phyloP scores from a whole-genome alignment of 768 basidiomycete genomes.

The Pleurotus sapidus region DNA sequence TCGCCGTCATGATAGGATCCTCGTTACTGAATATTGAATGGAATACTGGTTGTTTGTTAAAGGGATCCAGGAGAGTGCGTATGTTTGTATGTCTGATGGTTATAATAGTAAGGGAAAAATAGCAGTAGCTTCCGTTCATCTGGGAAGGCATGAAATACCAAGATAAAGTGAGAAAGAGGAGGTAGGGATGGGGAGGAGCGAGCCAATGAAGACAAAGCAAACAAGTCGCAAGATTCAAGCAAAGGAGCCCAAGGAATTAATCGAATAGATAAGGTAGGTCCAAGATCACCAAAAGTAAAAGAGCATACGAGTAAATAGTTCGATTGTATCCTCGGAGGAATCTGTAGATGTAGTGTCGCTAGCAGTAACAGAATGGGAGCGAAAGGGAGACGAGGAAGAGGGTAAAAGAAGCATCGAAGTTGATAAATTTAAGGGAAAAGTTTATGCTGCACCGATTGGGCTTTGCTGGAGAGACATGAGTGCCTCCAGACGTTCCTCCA shows the following conservation, averaged over 20 bases:
- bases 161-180: too few species aligned
- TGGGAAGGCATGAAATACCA: too few species aligned
- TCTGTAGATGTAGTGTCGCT: not conserved
- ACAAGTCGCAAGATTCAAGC: too few species aligned
- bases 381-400: not conserved
- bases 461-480: slow-evolving; percentile 28
- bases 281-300: not conserved
- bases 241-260: not conserved
- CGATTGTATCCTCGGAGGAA: not conserved
- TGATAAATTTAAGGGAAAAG: not conserved
- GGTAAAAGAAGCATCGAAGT: not conserved
- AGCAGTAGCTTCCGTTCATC: too few species aligned
- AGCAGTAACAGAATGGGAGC: not conserved
- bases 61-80: too few species aligned
- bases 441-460: not conserved
- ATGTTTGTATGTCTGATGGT: too few species aligned
- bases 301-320: not conserved
- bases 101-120: too few species aligned
- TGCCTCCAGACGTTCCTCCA: slow-evolving; percentile 80
- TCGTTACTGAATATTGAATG: too few species aligned
- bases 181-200: too few species aligned
- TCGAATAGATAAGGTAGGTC: not conserved
- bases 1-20: too few species aligned
- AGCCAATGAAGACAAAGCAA: too few species aligned
- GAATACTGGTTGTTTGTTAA: too few species aligned